These are phyloP conservation scores for Melanopsichium pennsylvanicum DNA, from an alignment of 1,284 basidiomycete species.

Conservation along the genomic window DNA sequence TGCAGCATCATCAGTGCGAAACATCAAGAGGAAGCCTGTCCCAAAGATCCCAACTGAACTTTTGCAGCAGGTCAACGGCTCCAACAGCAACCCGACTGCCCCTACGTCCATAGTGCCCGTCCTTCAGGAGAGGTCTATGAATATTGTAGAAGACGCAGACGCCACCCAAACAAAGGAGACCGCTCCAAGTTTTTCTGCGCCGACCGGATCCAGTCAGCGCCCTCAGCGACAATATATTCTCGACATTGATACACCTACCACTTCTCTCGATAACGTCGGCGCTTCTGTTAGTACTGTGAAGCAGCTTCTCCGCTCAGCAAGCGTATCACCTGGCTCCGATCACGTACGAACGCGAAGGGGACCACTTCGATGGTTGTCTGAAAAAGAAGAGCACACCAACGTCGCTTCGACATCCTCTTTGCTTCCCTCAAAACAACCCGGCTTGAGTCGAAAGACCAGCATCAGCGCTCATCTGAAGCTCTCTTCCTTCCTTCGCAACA, in stretches of 20 bases:
- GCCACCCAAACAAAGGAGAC: background rate
- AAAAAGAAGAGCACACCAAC: constrained; percentile 26
- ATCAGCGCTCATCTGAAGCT: constrained; percentile 32
- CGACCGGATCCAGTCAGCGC: constrained; percentile 1
- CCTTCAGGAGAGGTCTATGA: background rate
- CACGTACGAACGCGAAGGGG: constrained; percentile 8
- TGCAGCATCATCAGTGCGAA: constrained; percentile 3
- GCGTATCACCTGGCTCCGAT: constrained; percentile 7
- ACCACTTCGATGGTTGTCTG: constrained; percentile 20
- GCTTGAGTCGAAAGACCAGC: constrained; percentile 26
- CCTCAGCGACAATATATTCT: constrained; percentile 28
- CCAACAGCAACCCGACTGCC: background rate
- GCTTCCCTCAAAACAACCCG: constrained; percentile 6
- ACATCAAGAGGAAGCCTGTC: constrained; percentile 19
- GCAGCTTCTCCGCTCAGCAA: constrained; percentile 22
- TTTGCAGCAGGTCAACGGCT: background rate
- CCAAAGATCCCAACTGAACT: constrained; percentile 19
- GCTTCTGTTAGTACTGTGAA: constrained; percentile 4
- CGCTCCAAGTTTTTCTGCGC: background rate
- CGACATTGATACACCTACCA: constrained; percentile 12
- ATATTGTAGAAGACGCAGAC: background rate
- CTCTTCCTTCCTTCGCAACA: constrained; percentile 11
- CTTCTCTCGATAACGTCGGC: background rate
- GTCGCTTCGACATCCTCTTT: background rate
- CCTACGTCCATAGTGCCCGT: background rate